These are phyloP conservation scores for Mortierella sp. DNA, from an alignment of 371 early-diverging fungal species.

Conservation along the genomic window DNA sequence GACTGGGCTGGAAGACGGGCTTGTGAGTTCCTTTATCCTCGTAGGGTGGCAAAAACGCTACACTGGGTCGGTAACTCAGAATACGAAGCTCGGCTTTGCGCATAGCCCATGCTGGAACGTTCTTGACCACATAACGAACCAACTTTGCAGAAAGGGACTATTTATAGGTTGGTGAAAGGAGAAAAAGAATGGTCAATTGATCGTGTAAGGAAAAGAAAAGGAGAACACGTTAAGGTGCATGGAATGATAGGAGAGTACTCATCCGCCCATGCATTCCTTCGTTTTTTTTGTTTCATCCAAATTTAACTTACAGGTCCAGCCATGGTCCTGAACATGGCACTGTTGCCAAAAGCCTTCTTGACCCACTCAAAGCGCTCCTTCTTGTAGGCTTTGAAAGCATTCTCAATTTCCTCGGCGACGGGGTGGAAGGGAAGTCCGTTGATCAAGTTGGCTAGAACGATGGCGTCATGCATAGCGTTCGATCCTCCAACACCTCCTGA, in stretches of 20 bases:
- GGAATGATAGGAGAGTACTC: too few species aligned
- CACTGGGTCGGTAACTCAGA: background rate
- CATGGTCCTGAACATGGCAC: slow-evolving; percentile 4
- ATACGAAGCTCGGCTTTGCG: background rate
- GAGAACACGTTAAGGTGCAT: too few species aligned
- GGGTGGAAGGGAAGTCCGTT: slow-evolving; percentile 8
- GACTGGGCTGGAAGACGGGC: slow-evolving; percentile 2
- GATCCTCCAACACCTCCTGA: slow-evolving; percentile 16
- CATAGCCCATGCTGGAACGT: background rate
- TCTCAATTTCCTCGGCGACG: slow-evolving; percentile 9
- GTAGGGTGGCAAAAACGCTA: background rate
- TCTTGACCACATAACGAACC: background rate
- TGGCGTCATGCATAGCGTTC: slow-evolving; percentile 17
- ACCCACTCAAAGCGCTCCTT: slow-evolving; percentile 16
- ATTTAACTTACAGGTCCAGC: background rate
- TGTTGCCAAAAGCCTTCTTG: slow-evolving; percentile 11
- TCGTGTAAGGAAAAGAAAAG: background rate
- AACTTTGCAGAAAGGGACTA: background rate
- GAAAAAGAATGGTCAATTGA: background rate
- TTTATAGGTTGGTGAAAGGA: background rate
- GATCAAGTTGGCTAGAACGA: slow-evolving; percentile 21
- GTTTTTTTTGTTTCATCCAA: background rate
- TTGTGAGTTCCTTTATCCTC: background rate
- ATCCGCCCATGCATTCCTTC: background rate
- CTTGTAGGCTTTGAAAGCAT: slow-evolving; percentile 16